Percentiles rank a stretch among this genome's conserved stretches.
Evolutionary conservation across 208 protist genomes (phyloP).

Genomic region (Novymonas esmeraldas): DNA sequence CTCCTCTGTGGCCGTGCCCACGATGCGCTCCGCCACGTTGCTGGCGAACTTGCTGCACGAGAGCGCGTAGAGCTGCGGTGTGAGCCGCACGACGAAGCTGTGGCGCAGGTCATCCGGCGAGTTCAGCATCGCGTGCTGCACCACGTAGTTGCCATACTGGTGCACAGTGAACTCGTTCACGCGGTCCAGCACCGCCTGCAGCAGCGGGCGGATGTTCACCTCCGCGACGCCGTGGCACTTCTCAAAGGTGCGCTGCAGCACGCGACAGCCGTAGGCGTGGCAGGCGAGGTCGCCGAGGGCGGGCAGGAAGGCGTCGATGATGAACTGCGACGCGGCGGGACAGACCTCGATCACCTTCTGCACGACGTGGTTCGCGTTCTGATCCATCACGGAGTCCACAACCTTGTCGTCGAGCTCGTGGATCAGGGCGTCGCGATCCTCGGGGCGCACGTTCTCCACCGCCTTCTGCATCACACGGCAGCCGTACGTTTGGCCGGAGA

Average conservation of each 20-base stretch:
- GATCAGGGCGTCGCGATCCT: constrained; percentile 50
- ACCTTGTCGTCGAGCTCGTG: constrained; percentile 92
- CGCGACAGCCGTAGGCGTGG: constrained; percentile 98
- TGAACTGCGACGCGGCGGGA: constrained; percentile 83
- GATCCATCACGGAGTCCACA: constrained; percentile 95
- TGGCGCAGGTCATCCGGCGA: constrained; percentile 79
- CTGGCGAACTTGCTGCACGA: constrained; percentile 98
- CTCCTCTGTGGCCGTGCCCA: constrained; percentile 67
- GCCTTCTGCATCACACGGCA: constrained; percentile 98
- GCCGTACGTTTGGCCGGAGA: constrained; percentile 95
- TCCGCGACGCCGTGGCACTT: constrained; percentile 48
- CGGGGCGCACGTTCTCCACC: constrained; percentile 66
- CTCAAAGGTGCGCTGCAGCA: constrained; percentile 97
- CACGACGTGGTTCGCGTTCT: constrained; percentile 99
- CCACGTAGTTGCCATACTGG: constrained; percentile 99
- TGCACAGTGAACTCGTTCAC: constrained; percentile 90
- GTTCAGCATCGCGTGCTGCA: constrained; percentile 97
- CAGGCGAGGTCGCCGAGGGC: constrained; percentile 87
- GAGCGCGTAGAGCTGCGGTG: constrained; percentile 78
- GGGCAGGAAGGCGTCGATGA: constrained; percentile 94
- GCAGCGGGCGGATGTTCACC: constrained; percentile 72
- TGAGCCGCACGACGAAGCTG: constrained; percentile 71
- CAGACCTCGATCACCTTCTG: constrained; percentile 98
- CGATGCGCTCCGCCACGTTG: constrained; percentile 98
- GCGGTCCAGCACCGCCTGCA: constrained; percentile 89